These are phyloP conservation scores for Camellia sinensis DNA, from an alignment of 148 eudicot genomes.

Conservation along the genomic window DNA sequence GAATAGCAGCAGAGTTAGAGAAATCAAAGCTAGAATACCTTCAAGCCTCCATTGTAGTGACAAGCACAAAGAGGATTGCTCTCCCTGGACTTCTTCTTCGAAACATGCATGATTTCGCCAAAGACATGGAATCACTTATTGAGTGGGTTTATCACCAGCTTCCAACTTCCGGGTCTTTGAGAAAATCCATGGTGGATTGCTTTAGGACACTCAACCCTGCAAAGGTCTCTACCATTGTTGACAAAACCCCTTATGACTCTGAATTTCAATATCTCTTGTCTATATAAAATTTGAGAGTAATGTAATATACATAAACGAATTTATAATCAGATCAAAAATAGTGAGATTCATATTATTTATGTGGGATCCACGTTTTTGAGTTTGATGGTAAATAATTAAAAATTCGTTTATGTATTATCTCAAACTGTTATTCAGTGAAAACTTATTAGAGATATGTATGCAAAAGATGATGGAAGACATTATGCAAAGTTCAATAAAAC, in stretches of 20 bases:
- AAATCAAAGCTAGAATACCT: conserved; percentile 77
- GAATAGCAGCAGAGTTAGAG: conserved; percentile 61
- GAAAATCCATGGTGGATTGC: conserved; percentile 89
- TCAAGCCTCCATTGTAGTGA: conserved; percentile 75
- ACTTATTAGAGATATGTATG: too few species aligned
- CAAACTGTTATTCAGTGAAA: too few species aligned
- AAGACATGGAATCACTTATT: conserved; percentile 49
- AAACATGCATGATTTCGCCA: conserved; percentile 67
- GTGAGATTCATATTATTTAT: too few species aligned
- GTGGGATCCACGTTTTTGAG: too few species aligned
- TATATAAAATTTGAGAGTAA: conserved; percentile 20
- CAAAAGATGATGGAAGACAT: too few species aligned
- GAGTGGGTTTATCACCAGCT: conserved; percentile 87
- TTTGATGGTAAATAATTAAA: too few species aligned
- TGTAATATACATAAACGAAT: too few species aligned
- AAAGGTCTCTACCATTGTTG: conserved; percentile 42
- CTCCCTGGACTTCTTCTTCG: conserved; percentile 66
- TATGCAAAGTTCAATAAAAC: too few species aligned
- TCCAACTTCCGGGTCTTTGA: conserved; percentile 76
- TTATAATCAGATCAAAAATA: too few species aligned
- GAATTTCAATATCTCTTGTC: conserved; percentile 78
- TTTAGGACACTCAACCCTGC: conserved; percentile 44
- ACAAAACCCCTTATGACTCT: conserved; percentile 69
- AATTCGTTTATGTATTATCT: too few species aligned
- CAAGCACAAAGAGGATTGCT: conserved; percentile 57